Evolutionary conservation across 495 filamentous ascomycete genomes (phyloP).

Genomic region (Alectoria sarmentosa): DNA sequence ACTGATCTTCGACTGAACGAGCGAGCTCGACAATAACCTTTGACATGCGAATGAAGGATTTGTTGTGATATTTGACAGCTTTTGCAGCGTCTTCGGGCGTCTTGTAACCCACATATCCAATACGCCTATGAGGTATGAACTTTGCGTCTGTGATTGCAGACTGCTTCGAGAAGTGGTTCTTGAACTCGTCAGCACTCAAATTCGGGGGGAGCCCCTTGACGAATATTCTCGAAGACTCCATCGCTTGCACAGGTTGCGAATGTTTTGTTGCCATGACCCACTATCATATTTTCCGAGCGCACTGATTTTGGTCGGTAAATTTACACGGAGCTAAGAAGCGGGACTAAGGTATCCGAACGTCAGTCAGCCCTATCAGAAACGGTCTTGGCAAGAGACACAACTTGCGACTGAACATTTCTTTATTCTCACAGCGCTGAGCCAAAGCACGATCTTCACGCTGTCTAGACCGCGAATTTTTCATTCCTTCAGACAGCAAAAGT

Average conservation of each 20-base stretch:
- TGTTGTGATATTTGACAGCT: conserved; percentile 92
- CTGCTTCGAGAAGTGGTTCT: conserved; percentile 74
- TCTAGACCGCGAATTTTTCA: background rate
- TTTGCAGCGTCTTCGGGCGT: conserved; percentile 66
- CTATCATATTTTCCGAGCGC: background rate
- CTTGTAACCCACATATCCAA: conserved; percentile 95
- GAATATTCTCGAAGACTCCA: conserved; percentile 82
- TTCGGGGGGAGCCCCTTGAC: conserved; percentile 76
- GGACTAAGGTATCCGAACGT: background rate
- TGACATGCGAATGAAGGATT: conserved; percentile 92
- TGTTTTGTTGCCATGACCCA: background rate
- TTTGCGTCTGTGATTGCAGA: conserved; percentile 81
- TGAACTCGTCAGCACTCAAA: conserved; percentile 70
- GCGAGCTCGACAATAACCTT: conserved; percentile 89
- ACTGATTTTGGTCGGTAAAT: background rate
- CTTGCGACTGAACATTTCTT: background rate
- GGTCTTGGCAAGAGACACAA: background rate
- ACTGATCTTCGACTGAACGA: conserved; percentile 42
- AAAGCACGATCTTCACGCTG: background rate
- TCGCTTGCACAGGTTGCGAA: conserved; percentile 21
- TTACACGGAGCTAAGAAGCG: background rate
- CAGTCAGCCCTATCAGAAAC: too few species aligned
- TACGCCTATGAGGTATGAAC: conserved; percentile 77
- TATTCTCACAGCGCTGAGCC: background rate
- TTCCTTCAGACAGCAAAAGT: background rate